Percentiles rank a stretch among this genome's conserved stretches.
Conservation (phyloP, 1,284 basidiomycete species). For the Puccinia sorghi region DNA sequence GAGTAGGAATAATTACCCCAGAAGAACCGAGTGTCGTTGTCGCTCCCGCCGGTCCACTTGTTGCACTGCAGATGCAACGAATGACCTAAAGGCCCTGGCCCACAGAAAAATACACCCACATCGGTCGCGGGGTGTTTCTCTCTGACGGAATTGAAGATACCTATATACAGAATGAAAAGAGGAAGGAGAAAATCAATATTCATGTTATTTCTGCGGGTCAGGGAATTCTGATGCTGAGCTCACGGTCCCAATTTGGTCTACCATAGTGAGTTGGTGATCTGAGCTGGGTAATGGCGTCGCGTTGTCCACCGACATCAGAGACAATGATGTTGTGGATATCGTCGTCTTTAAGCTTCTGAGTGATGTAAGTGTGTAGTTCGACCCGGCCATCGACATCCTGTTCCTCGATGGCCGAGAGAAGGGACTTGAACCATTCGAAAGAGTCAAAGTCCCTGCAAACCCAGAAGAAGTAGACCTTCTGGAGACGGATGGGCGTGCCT, state of each 20-base stretch:
- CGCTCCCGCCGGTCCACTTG: slow-evolving; percentile 75
- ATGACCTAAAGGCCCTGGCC: slow-evolving; percentile 69
- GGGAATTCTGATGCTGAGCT: background rate
- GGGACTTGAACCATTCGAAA: slow-evolving; percentile 90
- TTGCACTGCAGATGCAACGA: slow-evolving; percentile 75
- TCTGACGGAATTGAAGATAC: slow-evolving; percentile 73
- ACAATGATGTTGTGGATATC: slow-evolving; percentile 86
- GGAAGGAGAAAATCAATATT: background rate
- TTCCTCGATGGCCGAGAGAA: slow-evolving; percentile 84
- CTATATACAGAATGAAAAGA: slow-evolving; percentile 60
- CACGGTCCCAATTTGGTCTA: slow-evolving; percentile 67
- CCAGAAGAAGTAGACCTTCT: slow-evolving; percentile 60
- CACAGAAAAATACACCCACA: slow-evolving; percentile 73
- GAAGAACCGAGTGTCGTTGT: slow-evolving; percentile 75
- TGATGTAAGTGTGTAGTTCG: slow-evolving; percentile 82
- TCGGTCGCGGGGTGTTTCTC: slow-evolving; percentile 80
- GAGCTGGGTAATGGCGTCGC: slow-evolving; percentile 79
- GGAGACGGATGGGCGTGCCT: slow-evolving; percentile 54
- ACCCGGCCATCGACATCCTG: slow-evolving; percentile 72
- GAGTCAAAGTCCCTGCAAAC: slow-evolving; percentile 58
- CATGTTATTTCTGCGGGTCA: background rate
- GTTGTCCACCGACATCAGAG: slow-evolving; percentile 78
- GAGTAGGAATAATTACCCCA: slow-evolving; percentile 63
- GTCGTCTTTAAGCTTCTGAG: slow-evolving; percentile 79
- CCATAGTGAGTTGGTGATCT: slow-evolving; percentile 90